Base-by-base conservation (phyloP, 1,139 yeast species). In the Chernovozyma sophiae-reginae region DNA sequence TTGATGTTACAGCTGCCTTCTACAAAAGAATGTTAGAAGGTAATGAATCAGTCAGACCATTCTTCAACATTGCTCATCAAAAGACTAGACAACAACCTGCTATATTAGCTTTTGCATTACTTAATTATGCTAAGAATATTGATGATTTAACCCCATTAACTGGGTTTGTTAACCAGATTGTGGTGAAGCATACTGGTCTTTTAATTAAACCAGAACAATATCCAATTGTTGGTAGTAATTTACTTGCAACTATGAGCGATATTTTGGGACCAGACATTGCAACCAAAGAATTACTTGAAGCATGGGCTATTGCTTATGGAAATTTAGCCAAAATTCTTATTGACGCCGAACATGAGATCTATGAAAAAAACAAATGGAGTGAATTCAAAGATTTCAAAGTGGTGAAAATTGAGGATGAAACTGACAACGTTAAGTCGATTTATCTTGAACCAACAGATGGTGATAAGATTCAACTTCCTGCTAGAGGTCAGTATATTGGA, bases 281-380 rank as follows among this genome's bases (percentile, higher is more conserved):
- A 17, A 77, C 78, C 17, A 68, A 66, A 2, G 78, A 68, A 29
- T 76, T 82, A 42, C 51, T 80, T 35, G 67, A 59, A 25, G 86
- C 86, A n/a, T 81, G 87, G 86, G 65, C 67, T 19, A 71, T 63
- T 33, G 87, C 89, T 2, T 82, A 81, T 54, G 74, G 73, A 29
- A 78, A 74, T 43, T 66, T 82, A 43, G 89, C 89, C 3, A 70
- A 76, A 42, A 55, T 78, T 13, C 66, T 82, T 46, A 82, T 82
- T 49, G 62, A 66, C 34, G 72, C 75, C 23, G 90, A 82, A 56
- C 61, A 59, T 38, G 58, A 58, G 6, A 55, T 67, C 46, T 81
- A 79, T 52, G 52, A 56, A 17, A 48, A 56, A 30, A 62, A 60
- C 30, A 68, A 70, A 14, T 81, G 86, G 86, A 49, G 59, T 19